Evolutionary conservation across 179 eudicot genomes (phyloP).

Genomic region (Silene coronaria): DNA sequence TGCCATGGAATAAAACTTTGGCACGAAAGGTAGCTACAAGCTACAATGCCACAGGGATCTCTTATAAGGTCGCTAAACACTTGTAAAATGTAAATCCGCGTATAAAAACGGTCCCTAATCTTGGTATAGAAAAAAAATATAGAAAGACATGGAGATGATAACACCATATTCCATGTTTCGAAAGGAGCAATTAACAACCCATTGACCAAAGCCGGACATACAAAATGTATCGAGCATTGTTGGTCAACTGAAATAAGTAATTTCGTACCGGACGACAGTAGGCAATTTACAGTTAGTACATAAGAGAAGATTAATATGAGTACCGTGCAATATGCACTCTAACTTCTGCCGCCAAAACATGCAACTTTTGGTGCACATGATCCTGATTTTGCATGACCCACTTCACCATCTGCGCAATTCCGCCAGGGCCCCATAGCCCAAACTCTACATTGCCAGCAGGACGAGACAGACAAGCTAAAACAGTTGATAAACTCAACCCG

Average conservation of each 20-base stretch:
- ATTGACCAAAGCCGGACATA: background rate
- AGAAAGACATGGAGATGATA: background rate
- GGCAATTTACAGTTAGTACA: constrained; percentile 1
- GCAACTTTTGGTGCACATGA: constrained; percentile 32
- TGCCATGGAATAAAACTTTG: background rate
- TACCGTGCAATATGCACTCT: constrained; percentile 50
- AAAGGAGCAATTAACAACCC: background rate
- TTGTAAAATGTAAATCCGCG: background rate
- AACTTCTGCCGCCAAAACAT: constrained; percentile 47
- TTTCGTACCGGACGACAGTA: background rate
- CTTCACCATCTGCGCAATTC: constrained; percentile 57
- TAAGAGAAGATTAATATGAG: background rate
- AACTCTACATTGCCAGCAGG: constrained; percentile 20
- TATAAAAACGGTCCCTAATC: background rate
- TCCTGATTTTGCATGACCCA: constrained; percentile 51
- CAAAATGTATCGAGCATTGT: background rate
- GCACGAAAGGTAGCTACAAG: too few species aligned
- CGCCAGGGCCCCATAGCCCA: constrained; percentile 44
- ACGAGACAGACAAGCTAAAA: constrained; percentile 21
- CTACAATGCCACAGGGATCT: too few species aligned
- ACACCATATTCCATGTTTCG: background rate
- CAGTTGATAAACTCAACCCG: constrained; percentile 44
- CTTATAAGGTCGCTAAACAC: too few species aligned
- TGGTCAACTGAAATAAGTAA: background rate
- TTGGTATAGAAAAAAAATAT: background rate